A percentile compares a stretch with the other conserved stretches of the same genome.
These are phyloP conservation scores for Daldinia bambusicola DNA, from an alignment of 495 filamentous ascomycete genomes.

Conservation along the genomic window DNA sequence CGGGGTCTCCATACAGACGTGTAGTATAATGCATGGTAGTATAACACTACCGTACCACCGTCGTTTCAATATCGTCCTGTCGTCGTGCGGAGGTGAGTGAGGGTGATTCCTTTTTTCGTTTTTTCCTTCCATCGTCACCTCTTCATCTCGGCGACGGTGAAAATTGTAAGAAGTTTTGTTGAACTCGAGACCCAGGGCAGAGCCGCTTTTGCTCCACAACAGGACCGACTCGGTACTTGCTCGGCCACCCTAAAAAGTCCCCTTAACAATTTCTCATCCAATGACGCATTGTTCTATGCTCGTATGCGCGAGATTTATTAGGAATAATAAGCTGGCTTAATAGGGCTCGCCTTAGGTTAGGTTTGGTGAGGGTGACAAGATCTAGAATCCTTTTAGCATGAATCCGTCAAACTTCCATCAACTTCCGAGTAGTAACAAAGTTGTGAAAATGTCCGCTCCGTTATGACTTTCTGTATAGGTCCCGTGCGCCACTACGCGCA, in stretches of 20 bases:
- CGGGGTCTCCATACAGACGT: background rate
- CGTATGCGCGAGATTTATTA: slow-evolving; percentile 20
- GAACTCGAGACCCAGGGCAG: slow-evolving; percentile 39
- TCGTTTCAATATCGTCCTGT: slow-evolving; percentile 18
- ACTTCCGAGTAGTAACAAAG: background rate
- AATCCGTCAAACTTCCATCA: background rate
- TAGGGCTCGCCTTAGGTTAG: background rate
- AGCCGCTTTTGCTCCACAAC: slow-evolving; percentile 44
- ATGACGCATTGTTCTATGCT: slow-evolving; percentile 25
- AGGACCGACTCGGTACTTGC: slow-evolving; percentile 47
- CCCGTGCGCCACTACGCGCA: no score
- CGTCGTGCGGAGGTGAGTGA: background rate
- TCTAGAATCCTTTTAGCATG: background rate
- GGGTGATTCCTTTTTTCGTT: slow-evolving; percentile 2
- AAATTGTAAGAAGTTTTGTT: slow-evolving; percentile 14
- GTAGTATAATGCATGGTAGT: background rate
- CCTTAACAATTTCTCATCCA: slow-evolving; percentile 15
- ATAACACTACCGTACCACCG: slow-evolving; percentile 15
- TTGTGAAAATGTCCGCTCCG: background rate
- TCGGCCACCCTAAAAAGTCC: slow-evolving; percentile 37
- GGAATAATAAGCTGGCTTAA: background rate
- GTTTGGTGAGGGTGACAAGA: background rate
- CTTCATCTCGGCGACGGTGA: slow-evolving; percentile 29
- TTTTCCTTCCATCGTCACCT: background rate
- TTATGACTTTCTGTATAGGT: no score